phyloP scores from a whole-genome alignment of 495 filamentous ascomycete genomes.

The Cenococcum geophilum region DNA sequence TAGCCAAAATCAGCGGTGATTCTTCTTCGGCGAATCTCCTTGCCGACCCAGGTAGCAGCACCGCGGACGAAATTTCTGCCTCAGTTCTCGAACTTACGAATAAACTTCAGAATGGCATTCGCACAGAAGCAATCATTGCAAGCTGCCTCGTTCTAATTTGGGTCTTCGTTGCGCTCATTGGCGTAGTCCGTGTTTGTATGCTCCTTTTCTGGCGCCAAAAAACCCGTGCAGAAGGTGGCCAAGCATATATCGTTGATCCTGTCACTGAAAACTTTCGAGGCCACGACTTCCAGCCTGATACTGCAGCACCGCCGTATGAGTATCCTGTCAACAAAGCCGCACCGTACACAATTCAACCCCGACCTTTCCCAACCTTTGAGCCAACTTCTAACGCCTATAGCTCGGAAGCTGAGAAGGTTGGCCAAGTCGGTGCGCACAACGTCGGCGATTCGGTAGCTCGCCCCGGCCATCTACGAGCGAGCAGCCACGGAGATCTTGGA shows the following conservation, averaged over 20 bases:
- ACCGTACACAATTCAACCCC: constrained; percentile 35
- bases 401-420: constrained; percentile 30
- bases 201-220: constrained; percentile 46
- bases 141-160: constrained; percentile 63
- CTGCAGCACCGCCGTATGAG: constrained; percentile 31
- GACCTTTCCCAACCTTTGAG: constrained; percentile 34
- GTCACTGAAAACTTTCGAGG: constrained; percentile 13
- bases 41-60: constrained; percentile 57
- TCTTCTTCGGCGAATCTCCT: constrained; percentile 62
- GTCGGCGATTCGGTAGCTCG: constrained; percentile 33
- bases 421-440: constrained; percentile 33
- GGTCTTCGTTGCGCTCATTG: constrained; percentile 68
- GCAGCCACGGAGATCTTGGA: constrained; percentile 35
- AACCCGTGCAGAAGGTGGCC: constrained; percentile 48
- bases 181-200: constrained; percentile 58
- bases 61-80: constrained; percentile 72
- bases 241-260: constrained; percentile 22
- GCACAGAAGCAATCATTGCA: constrained; percentile 71
- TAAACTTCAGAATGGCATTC: constrained; percentile 57
- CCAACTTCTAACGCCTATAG: background rate
- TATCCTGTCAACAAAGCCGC: constrained; percentile 30
- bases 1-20: constrained; percentile 50
- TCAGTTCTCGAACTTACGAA: constrained; percentile 61
- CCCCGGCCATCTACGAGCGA: constrained; percentile 35
- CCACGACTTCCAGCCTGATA: constrained; percentile 11